These are phyloP conservation scores for Acanthamoeba healyi DNA, from an alignment of 208 protist species.

Conservation along the genomic window DNA sequence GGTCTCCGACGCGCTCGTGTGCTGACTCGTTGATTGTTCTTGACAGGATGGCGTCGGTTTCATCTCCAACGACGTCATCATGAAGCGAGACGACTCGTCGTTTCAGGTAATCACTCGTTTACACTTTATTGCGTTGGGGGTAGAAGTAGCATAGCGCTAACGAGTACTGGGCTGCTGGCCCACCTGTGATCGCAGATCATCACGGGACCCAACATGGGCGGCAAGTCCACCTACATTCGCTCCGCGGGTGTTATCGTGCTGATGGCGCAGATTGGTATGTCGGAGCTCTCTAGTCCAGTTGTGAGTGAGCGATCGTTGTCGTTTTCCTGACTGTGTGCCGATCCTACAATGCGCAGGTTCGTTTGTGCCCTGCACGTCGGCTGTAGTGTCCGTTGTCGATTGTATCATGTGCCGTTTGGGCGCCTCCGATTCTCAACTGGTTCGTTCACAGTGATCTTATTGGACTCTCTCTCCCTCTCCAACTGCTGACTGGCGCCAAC, in stretches of 20 bases:
- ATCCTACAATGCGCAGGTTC: too few relatives aligned
- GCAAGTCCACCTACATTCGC: slow-evolving; percentile 96
- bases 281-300: too few relatives aligned
- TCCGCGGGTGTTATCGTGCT: slow-evolving; percentile 59
- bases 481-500: too few relatives aligned
- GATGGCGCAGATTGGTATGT: slow-evolving; percentile 58
- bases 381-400: slow-evolving; percentile 85
- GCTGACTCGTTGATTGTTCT: not conserved
- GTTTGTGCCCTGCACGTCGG: slow-evolving; percentile 90
- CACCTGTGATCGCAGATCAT: slow-evolving; percentile 86
- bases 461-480: too few relatives aligned
- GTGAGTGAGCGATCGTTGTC: not conserved
- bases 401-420: slow-evolving; percentile 99
- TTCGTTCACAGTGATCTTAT: not conserved
- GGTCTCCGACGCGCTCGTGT: too few relatives aligned
- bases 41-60: slow-evolving; percentile 42
- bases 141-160: too few relatives aligned
- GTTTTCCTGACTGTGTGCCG: slow-evolving; percentile 93
- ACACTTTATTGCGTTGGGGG: too few relatives aligned
- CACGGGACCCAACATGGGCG: slow-evolving; percentile 97
- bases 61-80: slow-evolving; percentile 57
- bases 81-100: slow-evolving; percentile 46
- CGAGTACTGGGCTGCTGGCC: not conserved
- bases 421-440: slow-evolving; percentile 96
- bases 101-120: slow-evolving; percentile 34